These are phyloP conservation scores for Saccharomyces mikatae DNA, from an alignment of 805 yeast genomes.

Conservation along the genomic window DNA sequence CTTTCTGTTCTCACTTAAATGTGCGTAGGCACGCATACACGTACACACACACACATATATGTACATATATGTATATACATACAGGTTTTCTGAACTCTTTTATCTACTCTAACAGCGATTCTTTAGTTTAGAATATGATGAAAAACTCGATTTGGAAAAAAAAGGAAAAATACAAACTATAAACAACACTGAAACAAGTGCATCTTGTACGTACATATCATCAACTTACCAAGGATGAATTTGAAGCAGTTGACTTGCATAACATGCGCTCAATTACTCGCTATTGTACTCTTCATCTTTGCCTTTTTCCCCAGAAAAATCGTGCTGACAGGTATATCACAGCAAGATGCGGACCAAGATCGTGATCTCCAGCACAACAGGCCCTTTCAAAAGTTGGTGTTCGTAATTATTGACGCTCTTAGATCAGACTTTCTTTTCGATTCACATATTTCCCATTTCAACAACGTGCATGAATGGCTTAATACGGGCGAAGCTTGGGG, in stretches of 20 bases:
- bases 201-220: neutral
- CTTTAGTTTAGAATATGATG: neutral
- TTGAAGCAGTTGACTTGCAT: neutral
- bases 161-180: neutral
- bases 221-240: neutral
- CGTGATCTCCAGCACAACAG: slow-evolving; percentile 26
- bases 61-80: neutral
- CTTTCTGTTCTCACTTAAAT: neutral
- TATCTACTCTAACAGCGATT: neutral
- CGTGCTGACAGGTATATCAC: neutral
- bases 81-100: neutral
- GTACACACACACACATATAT: neutral
- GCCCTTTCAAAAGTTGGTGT: slow-evolving; percentile 53
- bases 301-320: neutral
- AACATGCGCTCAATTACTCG: neutral
- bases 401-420: slow-evolving; percentile 90
- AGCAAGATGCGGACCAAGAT: neutral
- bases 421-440: slow-evolving; percentile 76
- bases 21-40: neutral
- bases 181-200: neutral
- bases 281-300: neutral
- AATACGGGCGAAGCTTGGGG: slow-evolving; percentile 69
- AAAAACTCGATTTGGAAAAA: neutral
- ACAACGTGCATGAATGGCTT: slow-evolving; percentile 55
- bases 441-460: slow-evolving; percentile 56